Conservation (phyloP, 495 filamentous ascomycete species). For the Aspergillus cavernicola region DNA sequence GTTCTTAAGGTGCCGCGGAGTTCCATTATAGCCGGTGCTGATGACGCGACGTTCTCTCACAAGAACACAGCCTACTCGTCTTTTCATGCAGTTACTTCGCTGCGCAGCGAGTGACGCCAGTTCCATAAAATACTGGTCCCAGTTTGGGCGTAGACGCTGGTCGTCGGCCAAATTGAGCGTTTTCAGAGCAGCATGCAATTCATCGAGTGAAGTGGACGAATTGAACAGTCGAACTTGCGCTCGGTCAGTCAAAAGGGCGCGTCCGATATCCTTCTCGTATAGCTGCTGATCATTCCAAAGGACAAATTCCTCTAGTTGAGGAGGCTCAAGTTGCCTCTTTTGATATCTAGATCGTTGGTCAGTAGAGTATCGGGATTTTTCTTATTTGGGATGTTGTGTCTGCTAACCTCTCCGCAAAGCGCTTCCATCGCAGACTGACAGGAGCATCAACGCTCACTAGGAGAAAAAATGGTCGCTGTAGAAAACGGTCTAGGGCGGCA, state of each 20-base stretch:
- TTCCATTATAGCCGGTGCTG: constrained; percentile 97
- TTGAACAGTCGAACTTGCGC: constrained; percentile 86
- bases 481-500: constrained; percentile 62
- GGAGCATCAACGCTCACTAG: constrained; percentile 91
- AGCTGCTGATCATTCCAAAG: constrained; percentile 70
- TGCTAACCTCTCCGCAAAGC: constrained; percentile 56
- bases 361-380: neutral
- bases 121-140: constrained; percentile 98
- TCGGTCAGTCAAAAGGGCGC: constrained; percentile 68
- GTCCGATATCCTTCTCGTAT: constrained; percentile 62
- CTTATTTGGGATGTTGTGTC: neutral
- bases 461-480: constrained; percentile 84
- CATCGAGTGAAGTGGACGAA: constrained; percentile 63
- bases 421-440: constrained; percentile 73
- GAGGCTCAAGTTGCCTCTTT: constrained; percentile 37
- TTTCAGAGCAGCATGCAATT: constrained; percentile 64
- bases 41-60: constrained; percentile 85
- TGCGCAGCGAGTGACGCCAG: constrained; percentile 87
- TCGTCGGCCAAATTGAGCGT: constrained; percentile 71
- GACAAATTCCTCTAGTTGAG: constrained; percentile 75
- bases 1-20: constrained; percentile 78
- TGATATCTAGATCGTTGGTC: constrained; percentile 35
- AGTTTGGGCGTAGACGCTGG: constrained; percentile 80
- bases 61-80: constrained; percentile 92
- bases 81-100: constrained; percentile 96